These are phyloP conservation scores for Curvularia sp. DNA, from an alignment of 2,329 filamentous ascomycete genomes.

Conservation along the genomic window DNA sequence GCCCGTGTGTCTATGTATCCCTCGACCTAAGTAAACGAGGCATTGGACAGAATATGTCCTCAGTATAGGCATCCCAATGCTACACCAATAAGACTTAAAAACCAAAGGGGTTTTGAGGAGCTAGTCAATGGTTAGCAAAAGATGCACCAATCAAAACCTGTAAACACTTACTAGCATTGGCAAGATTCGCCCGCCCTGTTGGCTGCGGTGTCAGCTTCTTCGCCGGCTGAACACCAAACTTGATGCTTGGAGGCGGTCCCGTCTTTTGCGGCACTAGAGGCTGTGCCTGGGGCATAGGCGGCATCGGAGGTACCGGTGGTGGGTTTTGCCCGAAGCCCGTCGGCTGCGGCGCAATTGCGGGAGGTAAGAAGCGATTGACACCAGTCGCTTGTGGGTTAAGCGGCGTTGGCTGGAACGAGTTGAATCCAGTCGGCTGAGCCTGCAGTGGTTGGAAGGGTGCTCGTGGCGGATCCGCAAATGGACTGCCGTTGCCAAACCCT, in stretches of 20 bases:
- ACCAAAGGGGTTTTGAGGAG: conserved; percentile 74
- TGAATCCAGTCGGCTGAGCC: conserved; percentile 52
- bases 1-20: background rate
- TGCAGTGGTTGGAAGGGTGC: conserved; percentile 51
- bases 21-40: background rate
- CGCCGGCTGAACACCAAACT: conserved; percentile 79
- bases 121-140: conserved; percentile 55
- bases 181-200: conserved; percentile 89
- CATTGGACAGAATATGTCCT: background rate
- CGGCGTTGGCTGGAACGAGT: conserved; percentile 44
- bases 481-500: conserved; percentile 58
- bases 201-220: conserved; percentile 85
- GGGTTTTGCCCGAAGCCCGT: conserved; percentile 62
- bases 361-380: conserved; percentile 57
- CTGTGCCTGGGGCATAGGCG: conserved; percentile 64
- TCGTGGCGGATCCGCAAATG: conserved; percentile 63
- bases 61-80: background rate
- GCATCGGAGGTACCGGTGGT: conserved; percentile 65
- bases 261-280: conserved; percentile 80
- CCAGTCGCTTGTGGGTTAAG: conserved; percentile 63
- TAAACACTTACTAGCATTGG: conserved; percentile 89
- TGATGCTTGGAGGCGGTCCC: conserved; percentile 83
- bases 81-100: conserved; percentile 57
- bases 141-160: background rate
- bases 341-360: conserved; percentile 61